phyloP scores from a whole-genome alignment of 768 basidiomycete species.

The Suillus clintonianus region DNA sequence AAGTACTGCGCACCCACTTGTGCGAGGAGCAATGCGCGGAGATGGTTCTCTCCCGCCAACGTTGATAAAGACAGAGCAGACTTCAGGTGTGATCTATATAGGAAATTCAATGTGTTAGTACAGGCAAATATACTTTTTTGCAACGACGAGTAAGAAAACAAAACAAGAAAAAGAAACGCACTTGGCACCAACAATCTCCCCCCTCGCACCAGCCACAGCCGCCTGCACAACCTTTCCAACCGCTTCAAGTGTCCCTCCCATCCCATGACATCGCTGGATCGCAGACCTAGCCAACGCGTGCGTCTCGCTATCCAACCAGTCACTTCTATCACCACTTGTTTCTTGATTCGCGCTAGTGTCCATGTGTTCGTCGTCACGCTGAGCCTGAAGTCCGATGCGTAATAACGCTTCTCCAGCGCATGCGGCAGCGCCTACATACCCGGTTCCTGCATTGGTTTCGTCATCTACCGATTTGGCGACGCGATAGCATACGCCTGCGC shows the following conservation, averaged over 20 bases:
- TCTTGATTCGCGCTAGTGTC: neutral
- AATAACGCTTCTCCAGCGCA: slow-evolving; percentile 54
- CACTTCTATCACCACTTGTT: too few relatives aligned
- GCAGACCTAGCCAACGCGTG: slow-evolving; percentile 38
- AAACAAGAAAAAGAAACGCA: slow-evolving; percentile 31
- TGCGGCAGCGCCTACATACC: slow-evolving; percentile 49
- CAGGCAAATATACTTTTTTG: slow-evolving; percentile 9
- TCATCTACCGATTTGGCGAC: slow-evolving; percentile 39
- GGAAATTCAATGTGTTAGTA: slow-evolving; percentile 18
- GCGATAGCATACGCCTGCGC: slow-evolving; percentile 63
- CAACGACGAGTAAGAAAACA: slow-evolving; percentile 11
- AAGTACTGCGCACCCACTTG: slow-evolving; percentile 71
- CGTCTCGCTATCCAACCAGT: slow-evolving; percentile 24
- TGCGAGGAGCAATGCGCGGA: slow-evolving; percentile 69
- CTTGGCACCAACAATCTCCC: slow-evolving; percentile 66
- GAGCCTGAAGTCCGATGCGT: slow-evolving; percentile 43
- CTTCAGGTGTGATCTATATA: slow-evolving; percentile 47
- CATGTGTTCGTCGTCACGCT: neutral
- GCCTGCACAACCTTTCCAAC: slow-evolving; percentile 57
- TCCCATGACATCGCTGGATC: slow-evolving; percentile 42
- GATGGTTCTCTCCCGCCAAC: slow-evolving; percentile 65
- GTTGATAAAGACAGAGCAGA: slow-evolving; percentile 60
- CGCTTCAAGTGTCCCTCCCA: slow-evolving; percentile 56
- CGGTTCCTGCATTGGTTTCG: slow-evolving; percentile 17
- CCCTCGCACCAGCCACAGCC: slow-evolving; percentile 29